Evolutionary conservation across 345 rosid species (phyloP).

Genomic region (Citrus unshiu): DNA sequence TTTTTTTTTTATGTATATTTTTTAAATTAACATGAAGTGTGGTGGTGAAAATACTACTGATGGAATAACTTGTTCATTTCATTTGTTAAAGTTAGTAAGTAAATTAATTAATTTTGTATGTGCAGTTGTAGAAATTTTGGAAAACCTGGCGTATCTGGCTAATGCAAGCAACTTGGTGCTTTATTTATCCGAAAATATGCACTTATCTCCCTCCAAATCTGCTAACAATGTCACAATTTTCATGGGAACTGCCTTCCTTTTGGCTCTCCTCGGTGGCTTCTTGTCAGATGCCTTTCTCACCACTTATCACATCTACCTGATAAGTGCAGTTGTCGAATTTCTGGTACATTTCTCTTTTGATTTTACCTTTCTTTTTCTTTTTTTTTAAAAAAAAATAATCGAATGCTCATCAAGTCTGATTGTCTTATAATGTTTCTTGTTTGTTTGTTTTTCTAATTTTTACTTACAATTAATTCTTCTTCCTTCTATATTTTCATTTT

Average conservation of each 20-base stretch:
- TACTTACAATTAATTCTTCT: no score
- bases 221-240: conserved; percentile 74
- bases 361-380: no score
- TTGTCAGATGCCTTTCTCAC: conserved; percentile 72
- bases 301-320: conserved; percentile 56
- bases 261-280: conserved; percentile 84
- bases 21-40: background rate
- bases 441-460: no score
- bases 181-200: conserved; percentile 58
- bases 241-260: conserved; percentile 85
- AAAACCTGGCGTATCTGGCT: conserved; percentile 79
- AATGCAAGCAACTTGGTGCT: conserved; percentile 82
- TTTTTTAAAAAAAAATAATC: background rate
- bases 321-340: conserved; percentile 57
- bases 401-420: background rate
- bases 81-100: no score
- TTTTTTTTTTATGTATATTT: no score
- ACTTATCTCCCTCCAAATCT: conserved; percentile 63
- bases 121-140: conserved; percentile 78
- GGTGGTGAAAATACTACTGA: background rate
- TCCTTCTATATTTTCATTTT: background rate
- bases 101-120: background rate
- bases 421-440: no score
- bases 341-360: conserved; percentile 37
- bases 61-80: no score